Percentiles rank a stretch among this genome's conserved stretches.
Conservation (phyloP, 1,139 yeast species). For the Torulaspora globosa region DNA sequence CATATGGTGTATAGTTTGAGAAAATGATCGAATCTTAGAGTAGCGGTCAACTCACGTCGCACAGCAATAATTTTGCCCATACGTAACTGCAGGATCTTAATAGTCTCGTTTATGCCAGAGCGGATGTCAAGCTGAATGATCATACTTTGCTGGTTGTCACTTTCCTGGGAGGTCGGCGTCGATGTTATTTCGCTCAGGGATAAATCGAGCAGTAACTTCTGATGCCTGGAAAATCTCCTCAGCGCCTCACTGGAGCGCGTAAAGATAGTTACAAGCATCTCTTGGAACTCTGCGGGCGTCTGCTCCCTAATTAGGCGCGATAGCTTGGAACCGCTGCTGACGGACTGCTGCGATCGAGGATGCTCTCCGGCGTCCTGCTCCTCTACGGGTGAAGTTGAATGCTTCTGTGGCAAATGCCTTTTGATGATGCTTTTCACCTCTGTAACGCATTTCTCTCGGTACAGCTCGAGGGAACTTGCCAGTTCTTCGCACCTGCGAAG, state of each 20-base stretch:
- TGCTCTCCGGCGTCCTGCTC: slow-evolving; percentile 23
- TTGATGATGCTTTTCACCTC: slow-evolving; percentile 75
- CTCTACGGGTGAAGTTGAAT: slow-evolving; percentile 11
- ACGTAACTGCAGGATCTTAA: slow-evolving; percentile 70
- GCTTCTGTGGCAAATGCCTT: slow-evolving; percentile 50
- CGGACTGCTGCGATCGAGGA: slow-evolving; percentile 12
- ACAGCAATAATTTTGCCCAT: slow-evolving; percentile 76
- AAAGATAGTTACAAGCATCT: slow-evolving; percentile 60
- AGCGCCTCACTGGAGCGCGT: slow-evolving; percentile 66
- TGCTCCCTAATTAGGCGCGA: slow-evolving; percentile 59
- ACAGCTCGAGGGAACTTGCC: slow-evolving; percentile 57
- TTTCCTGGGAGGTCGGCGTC: slow-evolving; percentile 27
- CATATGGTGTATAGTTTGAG: slow-evolving; percentile 63
- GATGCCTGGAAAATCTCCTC: slow-evolving; percentile 70
- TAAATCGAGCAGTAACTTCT: slow-evolving; percentile 69
- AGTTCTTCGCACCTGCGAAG: slow-evolving; percentile 62
- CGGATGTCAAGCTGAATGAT: slow-evolving; percentile 64
- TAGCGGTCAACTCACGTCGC: slow-evolving; percentile 67
- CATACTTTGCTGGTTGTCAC: slow-evolving; percentile 38
- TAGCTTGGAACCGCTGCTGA: slow-evolving; percentile 38
- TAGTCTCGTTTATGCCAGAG: slow-evolving; percentile 50
- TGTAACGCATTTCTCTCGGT: slow-evolving; percentile 61
- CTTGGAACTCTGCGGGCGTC: slow-evolving; percentile 69
- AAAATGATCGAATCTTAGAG: slow-evolving; percentile 52
- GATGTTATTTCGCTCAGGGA: slow-evolving; percentile 52